phyloP scores from a whole-genome alignment of 805 yeast genomes.

The Lipomyces yamanashiensis region DNA sequence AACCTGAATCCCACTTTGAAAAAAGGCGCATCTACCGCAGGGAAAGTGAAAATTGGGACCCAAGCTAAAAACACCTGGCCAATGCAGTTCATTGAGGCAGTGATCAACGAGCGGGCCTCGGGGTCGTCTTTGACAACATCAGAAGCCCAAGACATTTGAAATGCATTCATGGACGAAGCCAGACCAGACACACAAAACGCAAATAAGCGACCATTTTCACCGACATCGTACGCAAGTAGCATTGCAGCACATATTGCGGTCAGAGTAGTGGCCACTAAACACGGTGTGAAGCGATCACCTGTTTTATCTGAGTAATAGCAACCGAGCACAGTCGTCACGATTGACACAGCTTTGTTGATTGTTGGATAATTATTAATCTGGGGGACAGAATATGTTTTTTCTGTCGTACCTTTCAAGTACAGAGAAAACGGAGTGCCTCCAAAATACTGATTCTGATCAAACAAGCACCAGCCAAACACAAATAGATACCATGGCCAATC shows the following conservation, averaged over 20 bases:
- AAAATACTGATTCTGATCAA: constrained; percentile 26
- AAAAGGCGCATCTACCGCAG: constrained; percentile 45
- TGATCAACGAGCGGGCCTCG: constrained; percentile 42
- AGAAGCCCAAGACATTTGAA: constrained; percentile 40
- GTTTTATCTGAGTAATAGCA: constrained; percentile 33
- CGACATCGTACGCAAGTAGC: constrained; percentile 55
- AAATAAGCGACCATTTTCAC: constrained; percentile 26
- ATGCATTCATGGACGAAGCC: constrained; percentile 25
- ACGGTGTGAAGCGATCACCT: constrained; percentile 41
- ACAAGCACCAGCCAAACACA: constrained; percentile 31
- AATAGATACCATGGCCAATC: constrained; percentile 48
- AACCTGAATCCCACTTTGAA: constrained; percentile 25
- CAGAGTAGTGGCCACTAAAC: constrained; percentile 75
- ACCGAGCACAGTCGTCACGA: constrained; percentile 40
- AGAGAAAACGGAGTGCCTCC: constrained; percentile 43
- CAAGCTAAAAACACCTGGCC: constrained; percentile 47
- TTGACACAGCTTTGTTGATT: constrained; percentile 49
- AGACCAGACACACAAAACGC: constrained; percentile 20
- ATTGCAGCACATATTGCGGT: constrained; percentile 72
- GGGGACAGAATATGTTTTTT: constrained; percentile 42
- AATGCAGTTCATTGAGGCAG: constrained; percentile 45
- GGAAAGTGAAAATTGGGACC: constrained; percentile 47
- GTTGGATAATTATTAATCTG: constrained; percentile 51
- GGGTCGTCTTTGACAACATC: constrained; percentile 41
- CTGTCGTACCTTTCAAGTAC: constrained; percentile 45